Base-by-base conservation (phyloP, 208 protist genomes). In the Leptomonas pyrrhocoris region DNA sequence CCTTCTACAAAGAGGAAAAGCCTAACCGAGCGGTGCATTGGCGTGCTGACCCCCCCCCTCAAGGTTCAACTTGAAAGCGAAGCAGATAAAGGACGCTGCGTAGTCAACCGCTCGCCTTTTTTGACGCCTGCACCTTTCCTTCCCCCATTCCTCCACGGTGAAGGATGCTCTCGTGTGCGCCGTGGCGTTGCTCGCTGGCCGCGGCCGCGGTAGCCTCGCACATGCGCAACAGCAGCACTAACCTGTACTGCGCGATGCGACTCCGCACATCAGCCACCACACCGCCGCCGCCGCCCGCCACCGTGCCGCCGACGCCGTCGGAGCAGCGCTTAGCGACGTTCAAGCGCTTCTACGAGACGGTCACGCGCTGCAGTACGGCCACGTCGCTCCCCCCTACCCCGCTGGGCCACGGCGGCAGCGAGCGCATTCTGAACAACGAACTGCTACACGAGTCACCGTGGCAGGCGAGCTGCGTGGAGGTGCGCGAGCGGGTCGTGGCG, bases 341-440 rank as follows among this genome's bases (percentile, higher is more conserved):
- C 50, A 70, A 62, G 40, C 66, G 61, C 51, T 79, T 79, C 49
- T 79, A 79, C 61, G 67, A 79, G 27, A 53, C 36, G 9, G 67
- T 79, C 28, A 54, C 65, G 0, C 51, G 60, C 28, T 77, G 64
- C 19, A 25, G 36, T 0, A 58, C 51, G 72, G 60, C 49, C 21
- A 69, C 51, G 7, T 51, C 57, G 40, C 56, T 79, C 27, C 51
- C 66, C 12, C 67, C 66, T 1, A 74, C 74, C 30, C 65, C 65
- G 38, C 74, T 79, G 16, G 74, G 74, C 31, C 40, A 74, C 48
- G 74, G 60, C 12, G 74, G 74, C 28, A 74, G 67, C 48, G 74
- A 79, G 62, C 74, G 60, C 60, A 74, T 79, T n/a, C 27, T 79
- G 21, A 79, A 79, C 56, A 79, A 79, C 53, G 66, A 67, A 38